Base-by-base conservation (phyloP, 164 flowering plant genomes). In the Platanus orientalis region DNA sequence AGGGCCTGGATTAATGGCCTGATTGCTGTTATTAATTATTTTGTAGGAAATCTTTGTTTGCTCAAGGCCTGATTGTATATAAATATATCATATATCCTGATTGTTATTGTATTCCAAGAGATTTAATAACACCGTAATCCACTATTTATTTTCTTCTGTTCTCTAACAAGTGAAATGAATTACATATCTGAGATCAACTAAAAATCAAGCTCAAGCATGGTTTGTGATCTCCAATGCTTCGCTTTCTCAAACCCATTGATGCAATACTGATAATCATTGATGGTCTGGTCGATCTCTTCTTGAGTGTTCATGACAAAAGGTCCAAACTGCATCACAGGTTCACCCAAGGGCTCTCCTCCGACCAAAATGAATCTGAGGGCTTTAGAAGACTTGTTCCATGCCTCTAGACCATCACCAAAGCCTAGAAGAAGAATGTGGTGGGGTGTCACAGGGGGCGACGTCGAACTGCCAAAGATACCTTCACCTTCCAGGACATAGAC, bases 251-350 rank as follows among this genome's bases (percentile, higher is more conserved):
- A 92, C 28, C 92, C 96, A 70, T 92, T 89, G 25, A 50, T 71
- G 48, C 58, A 82, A 29, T 75, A 72, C 34, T 81, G 73, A 68
- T 68, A 92, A 63, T 92, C 98, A 27, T 84, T 83, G n/a, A 89
- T 70, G 0, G 96, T 85, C 56, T 73, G 81, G 30, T 86, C 89
- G 44, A 92, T 86, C 75, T 92, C 92, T 34, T 80, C 95, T 67
- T 89, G 83, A 0, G 85, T 84, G 78, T 92, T 92, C 98, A 92
- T 92, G 73, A 89, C 98, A 71, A 92, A 92, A 0, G 98, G 96
- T 14, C 96, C 98, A 23, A 58, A 70, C 39, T 89, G 94, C 30
- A 64, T 88, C 17, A 92, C 69, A 0, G 94, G 88, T 61, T 92
- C 96, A 20, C 81, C 76, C 51, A 91, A 32, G 0, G 96, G 97